Conservation (phyloP, 2,329 filamentous ascomycete species). For the Diaporthe nobilis region DNA sequence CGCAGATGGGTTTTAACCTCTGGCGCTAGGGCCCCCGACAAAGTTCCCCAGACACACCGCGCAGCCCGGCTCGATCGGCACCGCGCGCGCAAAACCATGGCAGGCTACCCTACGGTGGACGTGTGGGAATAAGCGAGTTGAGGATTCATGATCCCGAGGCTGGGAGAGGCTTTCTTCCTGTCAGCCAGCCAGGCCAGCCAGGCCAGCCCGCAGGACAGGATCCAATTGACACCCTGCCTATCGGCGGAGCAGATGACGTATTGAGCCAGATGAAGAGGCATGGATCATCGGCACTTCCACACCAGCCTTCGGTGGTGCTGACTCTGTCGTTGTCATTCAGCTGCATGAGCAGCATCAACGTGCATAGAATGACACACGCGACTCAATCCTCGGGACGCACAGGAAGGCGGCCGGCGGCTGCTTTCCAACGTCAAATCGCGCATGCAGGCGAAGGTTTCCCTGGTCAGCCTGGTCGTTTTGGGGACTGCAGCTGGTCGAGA, state of each 20-base stretch:
- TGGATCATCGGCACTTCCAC: constrained; percentile 32
- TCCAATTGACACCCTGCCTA: constrained; percentile 32
- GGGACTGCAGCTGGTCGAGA: constrained; percentile 21
- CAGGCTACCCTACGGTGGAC: not conserved
- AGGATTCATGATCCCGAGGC: constrained; percentile 9
- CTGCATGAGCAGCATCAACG: constrained; percentile 27
- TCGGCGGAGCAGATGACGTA: constrained; percentile 34
- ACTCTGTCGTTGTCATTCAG: constrained; percentile 28
- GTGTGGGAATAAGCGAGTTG: constrained; percentile 11
- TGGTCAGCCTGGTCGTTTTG: constrained; percentile 7
- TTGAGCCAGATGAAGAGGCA: constrained; percentile 25
- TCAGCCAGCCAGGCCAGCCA: not conserved
- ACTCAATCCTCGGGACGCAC: constrained; percentile 23
- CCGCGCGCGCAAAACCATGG: constrained; percentile 1
- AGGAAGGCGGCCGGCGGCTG: constrained; percentile 22
- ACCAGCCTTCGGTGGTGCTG: constrained; percentile 14
- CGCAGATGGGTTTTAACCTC: constrained; percentile 24
- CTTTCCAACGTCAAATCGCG: constrained; percentile 19
- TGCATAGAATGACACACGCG: constrained; percentile 30
- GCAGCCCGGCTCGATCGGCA: constrained; percentile 27
- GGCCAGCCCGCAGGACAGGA: constrained; percentile 5
- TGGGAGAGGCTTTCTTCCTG: constrained; percentile 18
- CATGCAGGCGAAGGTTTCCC: constrained; percentile 22
- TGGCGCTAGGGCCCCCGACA: constrained; percentile 19
- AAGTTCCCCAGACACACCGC: constrained; percentile 28